Evolutionary conservation across 768 basidiomycete genomes (phyloP).

Genomic region (Gelatoporia subvermispora): DNA sequence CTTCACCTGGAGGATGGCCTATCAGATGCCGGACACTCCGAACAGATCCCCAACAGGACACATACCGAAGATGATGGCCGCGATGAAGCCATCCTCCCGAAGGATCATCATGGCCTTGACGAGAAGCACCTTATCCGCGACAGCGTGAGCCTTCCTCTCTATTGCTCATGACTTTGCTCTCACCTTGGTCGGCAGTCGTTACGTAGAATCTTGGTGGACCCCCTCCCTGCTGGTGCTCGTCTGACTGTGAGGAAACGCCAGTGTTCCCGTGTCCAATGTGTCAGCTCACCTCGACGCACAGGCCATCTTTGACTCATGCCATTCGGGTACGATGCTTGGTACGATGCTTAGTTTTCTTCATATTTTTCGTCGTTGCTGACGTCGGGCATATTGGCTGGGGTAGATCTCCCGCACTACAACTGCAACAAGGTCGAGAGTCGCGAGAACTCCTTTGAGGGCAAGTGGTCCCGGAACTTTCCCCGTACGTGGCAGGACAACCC

Average conservation of each 20-base stretch:
- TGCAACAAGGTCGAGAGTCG: constrained; percentile 6
- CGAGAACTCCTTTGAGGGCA: too few relatives aligned
- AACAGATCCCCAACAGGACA: not conserved
- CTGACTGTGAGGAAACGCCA: constrained; percentile 13
- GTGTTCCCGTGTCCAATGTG: too few relatives aligned
- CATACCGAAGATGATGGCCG: constrained; percentile 6
- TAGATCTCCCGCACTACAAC: constrained; percentile 13
- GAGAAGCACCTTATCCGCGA: constrained; percentile 6
- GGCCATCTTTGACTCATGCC: constrained; percentile 18
- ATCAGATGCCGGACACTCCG: constrained; percentile 8
- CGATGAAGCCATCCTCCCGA: constrained; percentile 5
- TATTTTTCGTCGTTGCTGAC: not conserved
- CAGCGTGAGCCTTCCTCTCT: constrained; percentile 6
- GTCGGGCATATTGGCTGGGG: not conserved
- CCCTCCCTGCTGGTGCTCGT: constrained; percentile 9
- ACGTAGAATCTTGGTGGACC: constrained; percentile 9
- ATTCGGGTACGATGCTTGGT: constrained; percentile 16
- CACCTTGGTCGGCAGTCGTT: constrained; percentile 6
- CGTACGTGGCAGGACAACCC: too few relatives aligned
- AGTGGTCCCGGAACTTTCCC: too few relatives aligned
- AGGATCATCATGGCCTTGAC: not conserved
- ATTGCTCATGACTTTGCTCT: too few relatives aligned
- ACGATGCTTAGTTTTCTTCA: not conserved
- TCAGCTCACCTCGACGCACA: not conserved
- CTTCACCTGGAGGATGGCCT: not conserved